Conservation (phyloP, 2,329 filamentous ascomycete species). For the Claviceps humidiphila region DNA sequence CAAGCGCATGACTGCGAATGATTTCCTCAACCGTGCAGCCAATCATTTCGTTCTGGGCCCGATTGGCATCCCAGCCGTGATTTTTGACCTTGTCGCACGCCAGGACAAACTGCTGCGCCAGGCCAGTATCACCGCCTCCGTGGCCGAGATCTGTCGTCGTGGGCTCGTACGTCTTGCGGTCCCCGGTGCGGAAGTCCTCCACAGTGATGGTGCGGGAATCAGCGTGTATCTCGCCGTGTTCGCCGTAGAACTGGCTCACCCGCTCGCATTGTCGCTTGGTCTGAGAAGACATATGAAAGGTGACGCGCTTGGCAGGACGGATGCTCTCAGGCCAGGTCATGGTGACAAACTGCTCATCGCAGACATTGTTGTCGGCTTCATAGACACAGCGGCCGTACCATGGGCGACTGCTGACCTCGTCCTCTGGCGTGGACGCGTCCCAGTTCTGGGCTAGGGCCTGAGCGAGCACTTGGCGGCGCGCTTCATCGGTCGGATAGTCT, state of each 20-base stretch:
- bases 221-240: constrained; percentile 72
- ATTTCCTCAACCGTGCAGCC: constrained; percentile 79
- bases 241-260: constrained; percentile 75
- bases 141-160: constrained; percentile 24
- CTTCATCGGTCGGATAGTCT: constrained; percentile 43
- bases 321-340: constrained; percentile 67
- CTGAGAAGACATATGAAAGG: constrained; percentile 88
- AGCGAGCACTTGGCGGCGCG: constrained; percentile 27
- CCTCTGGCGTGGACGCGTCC: constrained; percentile 30
- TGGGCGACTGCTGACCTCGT: constrained; percentile 38
- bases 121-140: constrained; percentile 33
- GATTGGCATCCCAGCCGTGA: constrained; percentile 47
- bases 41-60: constrained; percentile 62
- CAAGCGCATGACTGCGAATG: constrained; percentile 79
- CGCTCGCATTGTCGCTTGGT: constrained; percentile 79
- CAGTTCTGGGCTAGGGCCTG: constrained; percentile 39
- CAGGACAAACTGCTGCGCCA: constrained; percentile 69
- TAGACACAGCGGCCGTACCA: constrained; percentile 96
- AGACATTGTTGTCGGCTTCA: constrained; percentile 85
- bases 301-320: constrained; percentile 66
- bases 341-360: constrained; percentile 83
- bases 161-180: constrained; percentile 18
- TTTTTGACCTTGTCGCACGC: constrained; percentile 73
- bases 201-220: constrained; percentile 67
- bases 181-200: constrained; percentile 39